Evolutionary conservation across 2,329 filamentous ascomycete species (phyloP), one percentile per base, ranked within the genome.

Genomic region (Phaeosphaeriaceae sp.): DNA sequence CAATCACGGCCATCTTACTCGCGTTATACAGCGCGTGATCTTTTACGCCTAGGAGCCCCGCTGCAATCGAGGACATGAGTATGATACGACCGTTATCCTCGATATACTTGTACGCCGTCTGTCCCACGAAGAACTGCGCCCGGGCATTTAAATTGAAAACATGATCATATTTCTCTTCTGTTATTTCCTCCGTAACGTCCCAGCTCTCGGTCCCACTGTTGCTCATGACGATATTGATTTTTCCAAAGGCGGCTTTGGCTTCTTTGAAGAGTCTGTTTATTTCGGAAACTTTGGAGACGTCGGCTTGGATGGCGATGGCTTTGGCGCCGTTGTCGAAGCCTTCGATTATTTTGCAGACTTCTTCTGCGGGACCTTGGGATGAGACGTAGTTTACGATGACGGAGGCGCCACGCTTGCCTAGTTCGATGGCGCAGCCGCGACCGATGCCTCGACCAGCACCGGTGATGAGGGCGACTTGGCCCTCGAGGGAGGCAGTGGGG

Each of bases 51-150:
- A 86, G 78, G 61, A 89, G 78, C 55, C 83, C 82, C 4, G 70
- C 87, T 74, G 87, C 87, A 71, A 90, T 90, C 50, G 83, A 87
- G 23, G 82, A 84, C 84, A 89, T 91, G 58, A 92, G 79, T 72
- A 92, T 87, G 61, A 92, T 82, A 37, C 88, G 81, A 26, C 89
- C 89, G 48, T 88, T 86, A 36, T 83, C 78, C 67, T 86, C 81
- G 56, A 89, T 81, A 75, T 89, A 78, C 76, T 87, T 87, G 74
- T 88, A 87, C 6, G 84, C 88, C 49, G 88, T 85, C 76, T 90
- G 87, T 16, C 87, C 88, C 43, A 91, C 87, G 72, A 91, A 90
- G 79, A 90, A 90, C 74, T 90, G 86, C 38, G 85, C 86, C 7
- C 85, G 78, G 6, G 86, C 82, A 74, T 89, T 89, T 69, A 88